Conservation (phyloP, 305 asterid species). For the Fraxinus xanthoxyloides region DNA sequence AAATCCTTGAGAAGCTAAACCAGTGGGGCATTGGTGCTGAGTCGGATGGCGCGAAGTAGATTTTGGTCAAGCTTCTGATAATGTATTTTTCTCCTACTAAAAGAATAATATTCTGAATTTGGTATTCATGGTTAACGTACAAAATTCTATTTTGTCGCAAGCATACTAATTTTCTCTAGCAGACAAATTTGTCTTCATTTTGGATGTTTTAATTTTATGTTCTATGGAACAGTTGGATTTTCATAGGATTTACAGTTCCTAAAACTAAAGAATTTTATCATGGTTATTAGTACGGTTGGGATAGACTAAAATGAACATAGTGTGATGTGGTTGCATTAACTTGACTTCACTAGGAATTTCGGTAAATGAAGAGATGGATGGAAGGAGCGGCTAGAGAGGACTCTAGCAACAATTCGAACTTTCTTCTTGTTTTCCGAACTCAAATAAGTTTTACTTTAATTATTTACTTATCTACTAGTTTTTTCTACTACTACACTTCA, state of each 20-base stretch:
- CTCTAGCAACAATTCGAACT: background rate
- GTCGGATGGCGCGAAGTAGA: background rate
- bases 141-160: background rate
- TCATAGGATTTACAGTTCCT: background rate
- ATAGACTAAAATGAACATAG: background rate
- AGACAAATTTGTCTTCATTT: background rate
- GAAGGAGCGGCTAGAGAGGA: background rate
- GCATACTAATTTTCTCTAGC: background rate
- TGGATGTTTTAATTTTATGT: background rate
- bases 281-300: background rate
- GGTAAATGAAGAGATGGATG: background rate
- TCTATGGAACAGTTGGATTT: background rate
- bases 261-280: background rate
- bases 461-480: background rate
- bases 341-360: background rate
- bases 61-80: background rate
- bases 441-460: background rate
- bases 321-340: background rate
- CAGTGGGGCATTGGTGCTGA: constrained; percentile 30
- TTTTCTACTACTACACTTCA: background rate
- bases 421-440: background rate
- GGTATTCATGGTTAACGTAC: background rate
- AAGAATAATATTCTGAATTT: background rate
- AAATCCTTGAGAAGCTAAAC: constrained; percentile 35
- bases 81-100: background rate